A percentile compares a stretch with the other conserved stretches of the same genome.
Conservation (phyloP, 768 basidiomycete genomes). For the Amanita jacksonii region DNA sequence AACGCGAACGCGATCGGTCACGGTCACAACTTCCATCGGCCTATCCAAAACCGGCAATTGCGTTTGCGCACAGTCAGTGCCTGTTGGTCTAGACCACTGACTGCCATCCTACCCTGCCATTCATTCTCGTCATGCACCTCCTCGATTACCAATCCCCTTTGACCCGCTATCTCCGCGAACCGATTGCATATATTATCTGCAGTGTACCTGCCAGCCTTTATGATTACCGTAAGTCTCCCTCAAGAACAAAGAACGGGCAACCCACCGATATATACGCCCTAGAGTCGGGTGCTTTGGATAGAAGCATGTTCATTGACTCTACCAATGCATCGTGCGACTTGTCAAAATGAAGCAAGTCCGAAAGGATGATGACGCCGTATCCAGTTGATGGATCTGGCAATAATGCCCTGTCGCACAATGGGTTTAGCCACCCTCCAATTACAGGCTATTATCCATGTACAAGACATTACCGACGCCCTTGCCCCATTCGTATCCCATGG, state of each 20-base stretch:
- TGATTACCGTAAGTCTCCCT: background rate
- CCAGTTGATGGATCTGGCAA: constrained; percentile 16
- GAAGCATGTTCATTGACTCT: constrained; percentile 37
- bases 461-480: constrained; percentile 32
- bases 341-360: constrained; percentile 66
- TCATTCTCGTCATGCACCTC: constrained; percentile 28
- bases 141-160: constrained; percentile 36
- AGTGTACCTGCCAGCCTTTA: constrained; percentile 53
- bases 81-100: constrained; percentile 36
- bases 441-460: constrained; percentile 25
- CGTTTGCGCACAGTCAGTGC: constrained; percentile 43
- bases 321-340: constrained; percentile 49
- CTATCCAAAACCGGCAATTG: constrained; percentile 59
- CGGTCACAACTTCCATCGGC: constrained; percentile 28
- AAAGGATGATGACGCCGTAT: constrained; percentile 57
- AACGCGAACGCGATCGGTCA: constrained; percentile 12
- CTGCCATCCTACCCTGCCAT: constrained; percentile 40
- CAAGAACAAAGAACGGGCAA: background rate
- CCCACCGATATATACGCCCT: constrained; percentile 47
- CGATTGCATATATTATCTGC: constrained; percentile 36
- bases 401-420: constrained; percentile 12
- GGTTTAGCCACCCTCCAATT: background rate
- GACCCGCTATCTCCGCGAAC: constrained; percentile 35
- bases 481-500: constrained; percentile 60
- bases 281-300: constrained; percentile 30